Conservation (phyloP, 805 yeast genomes). For the Candida chauliodis region DNA sequence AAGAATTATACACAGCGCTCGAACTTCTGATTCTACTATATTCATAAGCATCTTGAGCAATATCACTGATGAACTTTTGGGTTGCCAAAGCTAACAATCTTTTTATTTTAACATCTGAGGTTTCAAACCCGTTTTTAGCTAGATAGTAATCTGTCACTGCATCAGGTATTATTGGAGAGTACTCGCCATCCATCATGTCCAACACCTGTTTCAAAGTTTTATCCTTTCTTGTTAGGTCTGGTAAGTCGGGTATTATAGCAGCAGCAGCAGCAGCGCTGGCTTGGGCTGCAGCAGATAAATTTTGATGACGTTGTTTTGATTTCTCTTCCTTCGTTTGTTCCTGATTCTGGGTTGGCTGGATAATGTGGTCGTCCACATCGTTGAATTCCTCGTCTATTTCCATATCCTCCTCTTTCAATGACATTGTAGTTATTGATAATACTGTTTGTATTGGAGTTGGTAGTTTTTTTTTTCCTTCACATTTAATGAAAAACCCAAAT, state of each 20-base stretch:
- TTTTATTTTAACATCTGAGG: conserved; percentile 69
- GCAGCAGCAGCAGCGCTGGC: conserved; percentile 10
- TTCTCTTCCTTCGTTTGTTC: conserved; percentile 8
- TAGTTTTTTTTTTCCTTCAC: not conserved
- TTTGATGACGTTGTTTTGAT: conserved; percentile 9
- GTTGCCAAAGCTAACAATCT: conserved; percentile 90
- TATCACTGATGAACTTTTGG: conserved; percentile 89
- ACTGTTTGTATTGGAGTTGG: not conserved
- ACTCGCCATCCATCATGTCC: conserved; percentile 81
- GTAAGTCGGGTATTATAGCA: conserved; percentile 47
- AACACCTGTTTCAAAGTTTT: conserved; percentile 80
- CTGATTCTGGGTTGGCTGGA: conserved; percentile 5
- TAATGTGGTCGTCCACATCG: conserved; percentile 17
- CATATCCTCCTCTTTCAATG: conserved; percentile 10
- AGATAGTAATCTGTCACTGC: conserved; percentile 92
- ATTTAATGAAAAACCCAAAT: conserved; percentile 13
- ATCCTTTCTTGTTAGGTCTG: conserved; percentile 72
- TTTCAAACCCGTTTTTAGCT: conserved; percentile 78
- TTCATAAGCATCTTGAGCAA: conserved; percentile 95
- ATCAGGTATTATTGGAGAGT: conserved; percentile 94
- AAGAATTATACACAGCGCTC: conserved; percentile 78
- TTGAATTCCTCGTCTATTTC: conserved; percentile 22
- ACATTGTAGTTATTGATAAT: conserved; percentile 7
- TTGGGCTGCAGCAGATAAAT: conserved; percentile 9
- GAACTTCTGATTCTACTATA: conserved; percentile 89